Conservation (phyloP, 805 yeast genomes). For the Metschnikowia noctiluminum region DNA sequence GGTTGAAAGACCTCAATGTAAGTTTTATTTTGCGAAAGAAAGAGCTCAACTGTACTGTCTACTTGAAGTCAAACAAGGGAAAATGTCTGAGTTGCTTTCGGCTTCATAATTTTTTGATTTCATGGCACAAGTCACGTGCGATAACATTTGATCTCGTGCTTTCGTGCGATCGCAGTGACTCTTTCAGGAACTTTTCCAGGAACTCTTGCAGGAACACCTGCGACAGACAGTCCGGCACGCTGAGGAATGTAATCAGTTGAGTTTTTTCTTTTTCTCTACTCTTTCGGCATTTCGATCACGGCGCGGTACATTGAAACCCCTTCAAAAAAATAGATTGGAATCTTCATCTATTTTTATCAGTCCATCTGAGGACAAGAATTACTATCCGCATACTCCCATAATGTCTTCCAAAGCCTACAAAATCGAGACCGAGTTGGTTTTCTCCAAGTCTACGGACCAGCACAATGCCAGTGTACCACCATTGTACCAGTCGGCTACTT, state of each 20-base stretch:
- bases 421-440: constrained; percentile 70
- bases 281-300: background rate
- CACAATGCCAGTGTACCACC: constrained; percentile 84
- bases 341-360: too few relatives aligned
- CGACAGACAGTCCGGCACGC: constrained; percentile 3
- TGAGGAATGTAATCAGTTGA: background rate
- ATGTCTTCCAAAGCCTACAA: constrained; percentile 38
- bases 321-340: background rate
- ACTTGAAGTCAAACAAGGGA: too few relatives aligned
- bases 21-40: too few relatives aligned
- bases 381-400: constrained; percentile 2
- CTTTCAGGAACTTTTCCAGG: background rate
- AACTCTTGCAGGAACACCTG: background rate
- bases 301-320: background rate
- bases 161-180: constrained; percentile 15
- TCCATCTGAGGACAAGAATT: background rate
- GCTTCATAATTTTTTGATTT: background rate
- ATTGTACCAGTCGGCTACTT: constrained; percentile 90
- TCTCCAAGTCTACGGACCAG: constrained; percentile 58
- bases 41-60: too few relatives aligned
- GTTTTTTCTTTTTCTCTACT: background rate
- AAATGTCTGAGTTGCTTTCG: background rate
- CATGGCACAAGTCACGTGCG: constrained; percentile 8
- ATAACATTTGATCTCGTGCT: constrained; percentile 15
- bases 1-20: too few relatives aligned